Evolutionary conservation across 805 yeast species (phyloP).

Genomic region (Candida germanica): DNA sequence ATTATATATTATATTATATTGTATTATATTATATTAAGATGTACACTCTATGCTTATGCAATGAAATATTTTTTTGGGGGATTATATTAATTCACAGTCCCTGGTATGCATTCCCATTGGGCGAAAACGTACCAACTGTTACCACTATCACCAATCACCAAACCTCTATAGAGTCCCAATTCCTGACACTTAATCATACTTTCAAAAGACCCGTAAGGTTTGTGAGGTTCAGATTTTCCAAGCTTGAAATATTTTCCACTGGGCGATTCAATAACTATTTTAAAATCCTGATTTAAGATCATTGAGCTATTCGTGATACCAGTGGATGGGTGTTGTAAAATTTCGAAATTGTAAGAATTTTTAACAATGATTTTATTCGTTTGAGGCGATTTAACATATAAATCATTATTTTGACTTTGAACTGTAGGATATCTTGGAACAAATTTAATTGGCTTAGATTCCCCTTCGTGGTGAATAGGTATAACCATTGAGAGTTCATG

Average conservation of each 20-base stretch:
- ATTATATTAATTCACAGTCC: constrained; percentile 10
- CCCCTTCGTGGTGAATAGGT: constrained; percentile 73
- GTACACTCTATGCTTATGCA: not conserved
- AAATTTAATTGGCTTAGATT: constrained; percentile 59
- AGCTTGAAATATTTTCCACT: constrained; percentile 72
- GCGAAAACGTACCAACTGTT: constrained; percentile 85
- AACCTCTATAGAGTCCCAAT: constrained; percentile 77
- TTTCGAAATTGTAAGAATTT: constrained; percentile 61
- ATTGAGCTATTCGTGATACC: constrained; percentile 40
- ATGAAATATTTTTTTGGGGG: not conserved
- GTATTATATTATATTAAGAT: not conserved
- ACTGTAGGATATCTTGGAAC: constrained; percentile 73
- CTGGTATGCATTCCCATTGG: constrained; percentile 71
- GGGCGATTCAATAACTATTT: constrained; percentile 78
- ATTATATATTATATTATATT: not conserved
- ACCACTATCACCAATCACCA: constrained; percentile 74
- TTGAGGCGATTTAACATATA: constrained; percentile 86
- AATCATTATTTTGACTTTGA: constrained; percentile 63
- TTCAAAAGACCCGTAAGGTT: constrained; percentile 56
- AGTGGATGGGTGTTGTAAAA: constrained; percentile 59
- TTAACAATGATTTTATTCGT: constrained; percentile 54
- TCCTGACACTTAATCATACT: constrained; percentile 62
- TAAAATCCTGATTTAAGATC: constrained; percentile 41
- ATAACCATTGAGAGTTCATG: constrained; percentile 72
- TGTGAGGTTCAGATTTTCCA: constrained; percentile 44